Percentiles rank a stretch among this genome's conserved stretches.
Evolutionary conservation across 139 green algal genomes (phyloP).

Genomic region (Chlamydomonas sp.): DNA sequence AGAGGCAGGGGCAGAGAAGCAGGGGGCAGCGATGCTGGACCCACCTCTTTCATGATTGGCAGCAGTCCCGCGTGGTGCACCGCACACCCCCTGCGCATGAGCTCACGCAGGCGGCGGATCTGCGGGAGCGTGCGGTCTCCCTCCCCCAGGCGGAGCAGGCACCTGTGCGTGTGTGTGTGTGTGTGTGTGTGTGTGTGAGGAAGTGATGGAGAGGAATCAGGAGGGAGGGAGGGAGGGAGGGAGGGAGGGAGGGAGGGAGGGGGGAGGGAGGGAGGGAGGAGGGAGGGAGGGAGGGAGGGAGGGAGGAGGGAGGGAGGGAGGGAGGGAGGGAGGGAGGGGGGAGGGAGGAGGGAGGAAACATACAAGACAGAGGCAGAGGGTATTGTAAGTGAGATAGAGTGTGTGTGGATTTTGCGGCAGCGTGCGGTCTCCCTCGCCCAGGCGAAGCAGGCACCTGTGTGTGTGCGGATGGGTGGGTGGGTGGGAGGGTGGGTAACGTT

Average conservation of each 20-base stretch:
- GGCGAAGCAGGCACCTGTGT: neutral
- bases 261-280: neutral
- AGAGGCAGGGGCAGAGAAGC: too few species aligned
- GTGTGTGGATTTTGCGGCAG: too few species aligned
- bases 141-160: neutral
- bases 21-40: too few species aligned
- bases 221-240: neutral
- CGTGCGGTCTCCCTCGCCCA: too few species aligned
- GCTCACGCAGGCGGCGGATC: conserved; percentile 71
- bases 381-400: too few species aligned
- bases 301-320: neutral
- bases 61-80: conserved; percentile 95
- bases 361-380: neutral
- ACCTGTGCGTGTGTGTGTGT: conserved; percentile 2
- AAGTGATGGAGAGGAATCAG: neutral
- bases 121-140: too few species aligned
- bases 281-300: neutral
- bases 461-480: neutral
- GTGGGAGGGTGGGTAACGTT: neutral
- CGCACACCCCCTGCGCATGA: conserved; percentile 82
- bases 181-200: neutral
- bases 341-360: neutral
- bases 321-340: neutral
- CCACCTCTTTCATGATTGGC: conserved; percentile 95
- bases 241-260: neutral